These are phyloP conservation scores for Vigna hirtella DNA, from an alignment of 306 rosid species.

Conservation along the genomic window DNA sequence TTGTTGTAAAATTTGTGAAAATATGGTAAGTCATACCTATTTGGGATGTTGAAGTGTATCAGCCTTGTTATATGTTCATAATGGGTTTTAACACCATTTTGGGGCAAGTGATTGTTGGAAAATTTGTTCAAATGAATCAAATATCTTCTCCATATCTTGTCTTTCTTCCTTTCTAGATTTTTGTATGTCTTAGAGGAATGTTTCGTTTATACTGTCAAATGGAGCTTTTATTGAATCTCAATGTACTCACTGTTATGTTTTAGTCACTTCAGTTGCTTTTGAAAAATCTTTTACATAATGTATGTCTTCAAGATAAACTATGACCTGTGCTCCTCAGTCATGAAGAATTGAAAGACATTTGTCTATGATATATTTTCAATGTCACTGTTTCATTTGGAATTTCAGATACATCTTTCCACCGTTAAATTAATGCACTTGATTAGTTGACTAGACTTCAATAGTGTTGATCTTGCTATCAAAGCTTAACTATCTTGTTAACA, in stretches of 20 bases:
- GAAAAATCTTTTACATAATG: background rate
- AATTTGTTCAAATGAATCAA: background rate
- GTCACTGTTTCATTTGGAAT: constrained; percentile 25
- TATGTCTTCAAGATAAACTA: background rate
- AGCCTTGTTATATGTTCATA: background rate
- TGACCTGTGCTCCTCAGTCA: background rate
- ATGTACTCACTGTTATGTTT: background rate
- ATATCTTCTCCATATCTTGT: constrained; percentile 4
- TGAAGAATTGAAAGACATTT: constrained; percentile 1
- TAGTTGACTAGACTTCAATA: too few species aligned
- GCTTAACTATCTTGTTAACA: background rate
- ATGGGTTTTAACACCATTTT: background rate
- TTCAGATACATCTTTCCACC: constrained; percentile 10
- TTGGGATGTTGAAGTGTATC: background rate
- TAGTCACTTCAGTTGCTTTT: background rate
- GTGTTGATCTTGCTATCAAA: too few species aligned
- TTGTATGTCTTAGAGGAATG: background rate
- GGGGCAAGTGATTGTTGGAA: constrained; percentile 13
- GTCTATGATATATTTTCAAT: background rate
- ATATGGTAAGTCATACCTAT: background rate
- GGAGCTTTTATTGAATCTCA: background rate
- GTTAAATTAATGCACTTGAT: background rate
- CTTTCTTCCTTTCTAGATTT: constrained; percentile 16
- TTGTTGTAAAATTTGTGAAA: background rate
- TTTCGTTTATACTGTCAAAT: background rate